Evolutionary conservation across 2,329 filamentous ascomycete species (phyloP).

Genomic region (Pestalotiopsis sp.): DNA sequence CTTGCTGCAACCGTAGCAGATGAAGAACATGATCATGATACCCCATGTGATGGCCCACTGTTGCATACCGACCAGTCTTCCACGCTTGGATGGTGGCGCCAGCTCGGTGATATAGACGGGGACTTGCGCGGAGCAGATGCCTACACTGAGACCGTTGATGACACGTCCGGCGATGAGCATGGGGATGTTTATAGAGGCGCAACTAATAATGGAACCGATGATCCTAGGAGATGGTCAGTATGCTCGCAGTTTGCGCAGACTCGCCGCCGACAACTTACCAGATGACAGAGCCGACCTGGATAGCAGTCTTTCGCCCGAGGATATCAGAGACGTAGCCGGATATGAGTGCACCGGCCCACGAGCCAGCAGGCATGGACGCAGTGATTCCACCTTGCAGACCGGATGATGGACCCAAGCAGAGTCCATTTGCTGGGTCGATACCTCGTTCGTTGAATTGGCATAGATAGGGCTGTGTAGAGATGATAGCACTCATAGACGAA

Average conservation of each 20-base stretch:
- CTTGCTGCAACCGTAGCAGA: conserved; percentile 49
- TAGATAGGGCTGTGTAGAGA: conserved; percentile 43
- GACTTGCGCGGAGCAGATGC: conserved; percentile 73
- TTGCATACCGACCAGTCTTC: conserved; percentile 14
- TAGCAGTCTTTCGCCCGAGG: conserved; percentile 50
- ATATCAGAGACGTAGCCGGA: conserved; percentile 63
- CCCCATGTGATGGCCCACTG: conserved; percentile 44
- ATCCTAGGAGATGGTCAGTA: conserved; percentile 37
- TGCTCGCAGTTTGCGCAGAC: conserved; percentile 8
- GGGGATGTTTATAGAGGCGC: conserved; percentile 48
- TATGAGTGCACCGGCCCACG: conserved; percentile 65
- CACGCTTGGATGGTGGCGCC: conserved; percentile 45
- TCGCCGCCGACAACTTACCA: conserved; percentile 43
- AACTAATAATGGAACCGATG: conserved; percentile 49
- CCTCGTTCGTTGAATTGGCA: conserved; percentile 43
- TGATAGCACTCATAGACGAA: conserved; percentile 48
- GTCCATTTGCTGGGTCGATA: conserved; percentile 25
- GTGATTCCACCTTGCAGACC: conserved; percentile 66
- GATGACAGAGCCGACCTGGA: conserved; percentile 52
- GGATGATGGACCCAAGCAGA: conserved; percentile 54
- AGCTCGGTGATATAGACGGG: conserved; percentile 73
- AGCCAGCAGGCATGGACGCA: conserved; percentile 72
- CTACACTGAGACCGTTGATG: conserved; percentile 73
- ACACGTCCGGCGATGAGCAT: conserved; percentile 70
- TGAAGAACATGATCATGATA: conserved; percentile 51